Evolutionary conservation across 1,284 basidiomycete species (phyloP).

Genomic region (Inonotus hispidus): DNA sequence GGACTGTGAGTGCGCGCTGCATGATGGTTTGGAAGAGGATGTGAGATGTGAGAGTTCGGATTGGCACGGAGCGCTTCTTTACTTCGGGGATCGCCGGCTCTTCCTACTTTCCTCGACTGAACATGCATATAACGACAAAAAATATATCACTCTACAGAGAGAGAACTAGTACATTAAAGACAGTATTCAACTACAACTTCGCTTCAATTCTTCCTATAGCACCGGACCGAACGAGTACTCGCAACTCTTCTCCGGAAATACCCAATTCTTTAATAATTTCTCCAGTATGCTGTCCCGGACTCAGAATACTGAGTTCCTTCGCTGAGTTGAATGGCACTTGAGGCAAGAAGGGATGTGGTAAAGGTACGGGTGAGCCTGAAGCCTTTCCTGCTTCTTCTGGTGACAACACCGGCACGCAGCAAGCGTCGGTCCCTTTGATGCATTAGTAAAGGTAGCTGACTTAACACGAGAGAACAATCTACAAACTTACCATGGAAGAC

Average conservation of each 20-base stretch:
- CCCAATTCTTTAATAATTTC: conserved; percentile 43
- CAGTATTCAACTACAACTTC: conserved; percentile 5
- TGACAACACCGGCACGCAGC: conserved; percentile 69
- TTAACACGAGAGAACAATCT: too few species aligned
- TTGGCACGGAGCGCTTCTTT: conserved; percentile 3
- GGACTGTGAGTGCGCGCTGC: conserved; percentile 35
- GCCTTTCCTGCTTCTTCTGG: conserved; percentile 47
- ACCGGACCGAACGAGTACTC: not conserved
- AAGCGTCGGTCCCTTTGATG: conserved; percentile 63
- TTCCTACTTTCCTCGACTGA: not conserved
- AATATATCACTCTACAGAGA: not conserved
- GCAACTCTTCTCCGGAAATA: conserved; percentile 2
- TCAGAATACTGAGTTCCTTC: conserved; percentile 26
- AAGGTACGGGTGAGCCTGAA: conserved; percentile 31
- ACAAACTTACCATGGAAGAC: conserved; percentile 59
- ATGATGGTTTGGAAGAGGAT: conserved; percentile 27
- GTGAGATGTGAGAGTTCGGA: conserved; percentile 3
- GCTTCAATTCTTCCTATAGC: conserved; percentile 3
- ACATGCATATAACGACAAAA: not conserved
- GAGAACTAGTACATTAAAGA: not conserved
- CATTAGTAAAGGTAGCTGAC: too few species aligned
- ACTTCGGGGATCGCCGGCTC: conserved; percentile 3
- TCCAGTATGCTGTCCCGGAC: conserved; percentile 47
- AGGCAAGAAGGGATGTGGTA: conserved; percentile 40
- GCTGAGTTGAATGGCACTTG: conserved; percentile 24